Base-by-base conservation (phyloP, 1,284 basidiomycete species). In the Termitomyces sp. region DNA sequence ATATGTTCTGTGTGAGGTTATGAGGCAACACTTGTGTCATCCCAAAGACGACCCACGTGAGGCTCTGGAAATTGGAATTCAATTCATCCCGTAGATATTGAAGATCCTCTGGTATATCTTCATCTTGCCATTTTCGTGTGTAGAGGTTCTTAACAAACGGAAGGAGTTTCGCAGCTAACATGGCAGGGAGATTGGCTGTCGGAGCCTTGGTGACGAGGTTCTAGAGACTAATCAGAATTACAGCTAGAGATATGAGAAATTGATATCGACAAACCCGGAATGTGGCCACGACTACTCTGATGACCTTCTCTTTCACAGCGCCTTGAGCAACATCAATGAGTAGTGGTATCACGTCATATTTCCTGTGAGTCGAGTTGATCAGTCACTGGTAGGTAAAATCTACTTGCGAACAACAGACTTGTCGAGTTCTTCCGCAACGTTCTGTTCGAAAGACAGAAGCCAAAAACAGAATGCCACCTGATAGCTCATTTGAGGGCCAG, bases 261-360 rank as follows among this genome's bases (percentile, higher is more conserved):
- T 30, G 16, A 39, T 42, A 26, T 47, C 49, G 52, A 50, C 63
- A 57, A 64, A 93, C 93, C 55, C 87, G 77, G 73, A 97, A 91
- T 0, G 94, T 95, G 6, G 96, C 92, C 9, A 97, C 79, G 49
- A 96, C 85, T n/a, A 99, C 89, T 16, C 96, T 86, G 56, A 93
- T 90, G 26, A 99, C 93, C 69, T 99, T 99, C 73, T 99, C 96
- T 72, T 99, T 99, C 40, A 92, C 89, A 1, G 95, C 95, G 16
- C 74, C 81, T 67, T 95, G 91, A 2, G 93, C 93, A 28, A 94
- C 84, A 40, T 89, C 84, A 35, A 87, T 86, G 34, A 99, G 78
- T 16, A 93, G 72, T n/a, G 93, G 87, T 59, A 97, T 86, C 39
- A 97, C 79, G 63, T 95, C 90, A 66, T 88, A 95, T 70, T 88